A percentile compares a stretch with the other conserved stretches of the same genome.
phyloP scores from a whole-genome alignment of 2,329 filamentous ascomycete species.

The Lanzia echinophila region DNA sequence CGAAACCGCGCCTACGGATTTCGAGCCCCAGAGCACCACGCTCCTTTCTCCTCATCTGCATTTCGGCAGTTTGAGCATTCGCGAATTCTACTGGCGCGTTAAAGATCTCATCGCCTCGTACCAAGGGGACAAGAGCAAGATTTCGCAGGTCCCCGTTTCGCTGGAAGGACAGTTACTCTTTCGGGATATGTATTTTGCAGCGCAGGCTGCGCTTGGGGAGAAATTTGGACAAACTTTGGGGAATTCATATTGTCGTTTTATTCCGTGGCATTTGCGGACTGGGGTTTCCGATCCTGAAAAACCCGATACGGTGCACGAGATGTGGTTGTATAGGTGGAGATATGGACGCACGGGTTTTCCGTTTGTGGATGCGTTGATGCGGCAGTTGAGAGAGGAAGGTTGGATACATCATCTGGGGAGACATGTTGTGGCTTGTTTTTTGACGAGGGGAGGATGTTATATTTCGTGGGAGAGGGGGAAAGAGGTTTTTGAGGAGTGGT shows the following conservation, averaged over 20 bases:
- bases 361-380: constrained; percentile 76
- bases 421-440: constrained; percentile 72
- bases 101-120: constrained; percentile 54
- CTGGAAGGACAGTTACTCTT: constrained; percentile 69
- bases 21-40: constrained; percentile 66
- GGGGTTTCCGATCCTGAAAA: background rate
- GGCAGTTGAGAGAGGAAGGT: constrained; percentile 62
- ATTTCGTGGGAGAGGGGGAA: constrained; percentile 73
- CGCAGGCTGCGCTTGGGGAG: constrained; percentile 61
- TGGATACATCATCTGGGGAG: constrained; percentile 77
- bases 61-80: constrained; percentile 64
- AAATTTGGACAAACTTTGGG: constrained; percentile 57
- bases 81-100: constrained; percentile 67
- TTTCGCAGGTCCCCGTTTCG: constrained; percentile 55
- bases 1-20: constrained; percentile 66
- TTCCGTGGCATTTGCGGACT: constrained; percentile 62
- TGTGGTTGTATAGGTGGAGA: constrained; percentile 63
- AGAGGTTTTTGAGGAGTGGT: constrained; percentile 69
- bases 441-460: constrained; percentile 74
- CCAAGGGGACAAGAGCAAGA: constrained; percentile 38
- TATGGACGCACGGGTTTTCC: constrained; percentile 66
- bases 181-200: constrained; percentile 78
- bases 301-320: constrained; percentile 44
- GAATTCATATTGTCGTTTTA: constrained; percentile 64
- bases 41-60: constrained; percentile 68